These are phyloP conservation scores for Inga leiocalycina DNA, from an alignment of 306 rosid genomes.

Conservation along the genomic window DNA sequence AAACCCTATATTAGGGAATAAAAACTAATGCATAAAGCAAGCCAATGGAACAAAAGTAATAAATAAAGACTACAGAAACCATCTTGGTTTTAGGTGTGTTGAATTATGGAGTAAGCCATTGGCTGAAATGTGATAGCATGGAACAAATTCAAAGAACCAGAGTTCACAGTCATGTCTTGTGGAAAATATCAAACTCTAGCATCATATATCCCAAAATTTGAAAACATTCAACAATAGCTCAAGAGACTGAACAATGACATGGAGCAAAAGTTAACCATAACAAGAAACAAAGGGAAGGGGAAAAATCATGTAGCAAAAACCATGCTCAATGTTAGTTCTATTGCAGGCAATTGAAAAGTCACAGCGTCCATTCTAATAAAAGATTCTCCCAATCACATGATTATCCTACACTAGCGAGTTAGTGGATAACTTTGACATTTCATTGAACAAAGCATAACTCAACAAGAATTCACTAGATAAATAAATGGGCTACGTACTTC, in stretches of 20 bases:
- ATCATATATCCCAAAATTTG: background rate
- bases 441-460: constrained; percentile 17
- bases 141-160: background rate
- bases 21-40: background rate
- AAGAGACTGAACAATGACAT: constrained; percentile 1
- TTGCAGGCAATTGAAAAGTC: background rate
- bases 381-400: constrained; percentile 23
- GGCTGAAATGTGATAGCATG: constrained; percentile 1
- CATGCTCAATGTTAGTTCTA: background rate
- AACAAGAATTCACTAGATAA: constrained; percentile 14
- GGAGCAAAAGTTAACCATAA: background rate
- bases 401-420: constrained; percentile 5
- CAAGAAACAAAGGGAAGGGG: constrained; percentile 15
- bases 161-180: constrained; percentile 8
- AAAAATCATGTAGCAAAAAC: background rate
- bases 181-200: constrained; percentile 1
- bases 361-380: constrained; percentile 7
- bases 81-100: background rate
- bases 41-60: background rate
- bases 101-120: background rate
- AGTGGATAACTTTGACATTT: constrained; percentile 24
- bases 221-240: constrained; percentile 6
- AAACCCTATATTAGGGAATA: background rate
- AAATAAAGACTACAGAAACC: background rate
- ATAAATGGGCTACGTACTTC: constrained; percentile 67